Evolutionary conservation across 345 rosid species (phyloP), one percentile per base, ranked within the genome.

Genomic region (Pugionium dolabratum): DNA sequence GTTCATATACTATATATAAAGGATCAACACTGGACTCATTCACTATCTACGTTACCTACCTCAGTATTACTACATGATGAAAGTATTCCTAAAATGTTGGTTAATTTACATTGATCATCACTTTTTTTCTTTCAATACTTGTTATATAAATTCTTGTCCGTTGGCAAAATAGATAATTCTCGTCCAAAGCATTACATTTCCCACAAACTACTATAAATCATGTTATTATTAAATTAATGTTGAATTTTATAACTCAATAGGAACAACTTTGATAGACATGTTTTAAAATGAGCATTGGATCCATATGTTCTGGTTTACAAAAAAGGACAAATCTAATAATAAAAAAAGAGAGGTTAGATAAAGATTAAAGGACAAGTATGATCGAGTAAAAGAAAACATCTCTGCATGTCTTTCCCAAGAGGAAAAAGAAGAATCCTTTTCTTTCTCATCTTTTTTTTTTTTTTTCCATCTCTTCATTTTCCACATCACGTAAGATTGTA

Each of bases 361-460:
- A 58, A 59, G 73, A 69, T 67, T 67, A 46, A 67, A 47, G 56
- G 66, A 60, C 60, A 69, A 52, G 54, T 60, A 35, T 70, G 61
- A 53, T 53, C 18, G 74, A 70, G 48, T 52, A 67, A 34, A 40
- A 51, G 59, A 69, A 47, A 61, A 60, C 67, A 70, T 50, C 52
- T 70, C 45, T 52, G 47, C 62, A 62, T 62, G 67, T 61, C 67
- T 52, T 62, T 62, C 62, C 67, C 48, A 18, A 18, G 18, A 18
- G 18, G 18, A 18, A 18, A 18, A 18, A 18, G 18, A 18, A 18
- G 18, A 18, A 53, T 44, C 62, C 26, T 70, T 61, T 61, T 68
- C 40, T 54, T 52, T 54, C 57, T 46, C 5, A 52, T 45, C 43
- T 60, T 42, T 61, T 36, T 36, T 60, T 42, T 61, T 36, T 36